phyloP scores from a whole-genome alignment of 2,329 filamentous ascomycete species.

The Cladophialophora psammophila region DNA sequence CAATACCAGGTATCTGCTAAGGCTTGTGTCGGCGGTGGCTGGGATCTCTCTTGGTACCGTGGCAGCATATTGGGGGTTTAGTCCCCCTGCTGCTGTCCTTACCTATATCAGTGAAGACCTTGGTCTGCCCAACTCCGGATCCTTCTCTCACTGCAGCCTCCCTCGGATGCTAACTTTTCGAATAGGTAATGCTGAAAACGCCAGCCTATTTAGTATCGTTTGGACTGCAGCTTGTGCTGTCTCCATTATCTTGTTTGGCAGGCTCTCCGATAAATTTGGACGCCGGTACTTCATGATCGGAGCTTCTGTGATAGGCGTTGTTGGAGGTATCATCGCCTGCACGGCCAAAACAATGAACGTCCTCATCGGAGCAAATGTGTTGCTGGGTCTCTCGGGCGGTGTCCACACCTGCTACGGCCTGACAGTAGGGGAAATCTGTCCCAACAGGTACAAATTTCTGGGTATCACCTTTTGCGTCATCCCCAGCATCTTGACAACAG shows the following conservation, averaged over 20 bases:
- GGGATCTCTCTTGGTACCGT: too few species aligned
- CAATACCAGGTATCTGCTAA: too few species aligned
- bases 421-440: conserved; percentile 24
- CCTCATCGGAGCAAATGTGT: conserved; percentile 42
- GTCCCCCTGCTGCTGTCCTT: conserved; percentile 34
- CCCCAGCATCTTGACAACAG: too few species aligned
- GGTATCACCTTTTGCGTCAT: too few species aligned
- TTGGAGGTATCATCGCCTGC: conserved; percentile 42
- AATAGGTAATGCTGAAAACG: conserved; percentile 24
- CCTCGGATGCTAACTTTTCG: neutral
- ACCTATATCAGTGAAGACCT: conserved; percentile 32
- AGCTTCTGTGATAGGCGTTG: conserved; percentile 23
- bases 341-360: conserved; percentile 45
- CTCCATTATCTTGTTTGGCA: conserved; percentile 31
- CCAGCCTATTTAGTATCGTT: conserved; percentile 30
- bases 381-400: conserved; percentile 22
- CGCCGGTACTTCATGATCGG: conserved; percentile 32
- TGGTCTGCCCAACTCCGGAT: conserved; percentile 29
- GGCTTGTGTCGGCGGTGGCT: too few species aligned
- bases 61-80: conserved; percentile 37
- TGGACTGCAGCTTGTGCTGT: conserved; percentile 29
- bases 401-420: conserved; percentile 29
- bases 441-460: too few species aligned
- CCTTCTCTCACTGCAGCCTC: neutral
- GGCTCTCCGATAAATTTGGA: conserved; percentile 35